Percentiles rank a stretch among this genome's conserved stretches.
These are phyloP conservation scores for Pichia terricola DNA, from an alignment of 1,139 yeast species.

Conservation along the genomic window DNA sequence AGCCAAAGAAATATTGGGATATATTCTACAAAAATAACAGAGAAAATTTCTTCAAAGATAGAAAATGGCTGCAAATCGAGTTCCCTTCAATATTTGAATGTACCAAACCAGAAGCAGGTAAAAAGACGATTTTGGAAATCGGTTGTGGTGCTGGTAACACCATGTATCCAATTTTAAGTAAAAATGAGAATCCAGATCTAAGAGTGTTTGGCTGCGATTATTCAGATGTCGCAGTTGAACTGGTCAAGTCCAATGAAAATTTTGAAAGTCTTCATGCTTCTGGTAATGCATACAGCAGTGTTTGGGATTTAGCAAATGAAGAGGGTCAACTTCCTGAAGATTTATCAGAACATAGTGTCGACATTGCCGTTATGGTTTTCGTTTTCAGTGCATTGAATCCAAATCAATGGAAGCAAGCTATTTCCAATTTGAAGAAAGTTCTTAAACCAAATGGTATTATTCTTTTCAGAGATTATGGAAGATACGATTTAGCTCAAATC, in stretches of 20 bases:
- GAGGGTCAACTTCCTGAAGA: slow-evolving; percentile 74
- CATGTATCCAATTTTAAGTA: slow-evolving; percentile 75
- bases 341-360: slow-evolving; percentile 72
- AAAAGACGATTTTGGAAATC: slow-evolving; percentile 70
- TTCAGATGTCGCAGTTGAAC: slow-evolving; percentile 80
- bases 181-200: slow-evolving; percentile 71
- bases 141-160: slow-evolving; percentile 99
- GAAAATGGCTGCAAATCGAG: slow-evolving; percentile 93
- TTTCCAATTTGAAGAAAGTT: slow-evolving; percentile 52
- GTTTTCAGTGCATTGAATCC: slow-evolving; percentile 63
- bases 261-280: slow-evolving; percentile 33
- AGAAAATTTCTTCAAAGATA: slow-evolving; percentile 90
- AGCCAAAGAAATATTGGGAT: slow-evolving; percentile 95
- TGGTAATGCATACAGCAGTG: slow-evolving; percentile 61
- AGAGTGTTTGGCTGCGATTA: slow-evolving; percentile 82
- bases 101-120: slow-evolving; percentile 61
- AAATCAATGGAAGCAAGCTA: slow-evolving; percentile 79
- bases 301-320: slow-evolving; percentile 89
- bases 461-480: slow-evolving; percentile 86
- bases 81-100: slow-evolving; percentile 79
- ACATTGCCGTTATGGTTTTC: slow-evolving; percentile 85
- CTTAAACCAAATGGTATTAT: slow-evolving; percentile 91
- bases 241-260: slow-evolving; percentile 56
- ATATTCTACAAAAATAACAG: slow-evolving; percentile 81
- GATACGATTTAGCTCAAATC: slow-evolving; percentile 92